Conservation (phyloP, 176 grass and related monocot genomes). For the Avena eriantha region DNA sequence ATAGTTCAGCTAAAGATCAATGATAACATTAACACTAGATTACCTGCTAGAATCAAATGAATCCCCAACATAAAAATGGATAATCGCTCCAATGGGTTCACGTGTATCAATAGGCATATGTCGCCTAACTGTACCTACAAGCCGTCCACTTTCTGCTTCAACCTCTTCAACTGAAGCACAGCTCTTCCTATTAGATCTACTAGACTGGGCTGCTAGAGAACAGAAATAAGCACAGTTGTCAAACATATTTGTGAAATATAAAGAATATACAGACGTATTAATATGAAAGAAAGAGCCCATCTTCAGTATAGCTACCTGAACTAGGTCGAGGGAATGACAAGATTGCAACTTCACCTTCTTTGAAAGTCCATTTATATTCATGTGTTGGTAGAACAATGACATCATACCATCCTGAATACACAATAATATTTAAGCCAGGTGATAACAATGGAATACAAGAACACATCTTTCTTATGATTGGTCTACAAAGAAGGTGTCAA, state of each 20-base stretch:
- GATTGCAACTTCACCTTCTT: constrained; percentile 98
- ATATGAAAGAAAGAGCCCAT: constrained; percentile 35
- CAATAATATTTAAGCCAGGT: constrained; percentile 28
- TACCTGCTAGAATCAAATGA: constrained; percentile 87
- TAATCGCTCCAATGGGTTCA: constrained; percentile 79
- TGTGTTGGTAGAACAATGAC: constrained; percentile 73
- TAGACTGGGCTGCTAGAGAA: constrained; percentile 66
- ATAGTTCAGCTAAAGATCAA: constrained; percentile 18
- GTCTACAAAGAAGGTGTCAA: constrained; percentile 1
- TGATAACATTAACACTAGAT: not conserved
- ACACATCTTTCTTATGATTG: constrained; percentile 6
- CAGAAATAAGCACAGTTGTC: constrained; percentile 6
- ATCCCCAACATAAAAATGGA: constrained; percentile 97
- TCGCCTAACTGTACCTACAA: constrained; percentile 91
- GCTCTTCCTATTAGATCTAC: constrained; percentile 66
- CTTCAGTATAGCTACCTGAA: constrained; percentile 61
- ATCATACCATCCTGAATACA: constrained; percentile 94
- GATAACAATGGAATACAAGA: constrained; percentile 11
- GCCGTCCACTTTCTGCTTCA: constrained; percentile 64
- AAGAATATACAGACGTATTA: not conserved
- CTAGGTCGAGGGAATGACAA: constrained; percentile 76
- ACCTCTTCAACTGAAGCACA: constrained; percentile 59
- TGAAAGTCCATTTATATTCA: constrained; percentile 98
- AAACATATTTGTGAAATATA: constrained; percentile 1
- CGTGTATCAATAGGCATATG: constrained; percentile 92